phyloP scores from a whole-genome alignment of 78 protist genomes.

The Emiliania huxleyi region DNA sequence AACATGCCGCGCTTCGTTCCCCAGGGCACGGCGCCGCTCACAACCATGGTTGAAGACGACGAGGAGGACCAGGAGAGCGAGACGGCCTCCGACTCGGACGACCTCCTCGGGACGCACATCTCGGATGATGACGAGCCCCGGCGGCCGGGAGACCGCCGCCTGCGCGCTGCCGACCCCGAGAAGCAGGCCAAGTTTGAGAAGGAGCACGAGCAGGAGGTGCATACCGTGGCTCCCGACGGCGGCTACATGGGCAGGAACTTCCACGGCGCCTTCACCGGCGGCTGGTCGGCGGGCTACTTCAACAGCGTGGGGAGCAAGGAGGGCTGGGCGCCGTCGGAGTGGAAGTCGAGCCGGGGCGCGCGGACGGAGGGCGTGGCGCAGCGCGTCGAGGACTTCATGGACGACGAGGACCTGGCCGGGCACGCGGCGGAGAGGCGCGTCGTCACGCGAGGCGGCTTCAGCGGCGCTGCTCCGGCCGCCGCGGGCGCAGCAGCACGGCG shows the following conservation, averaged over 20 bases:
- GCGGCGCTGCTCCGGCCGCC: background rate
- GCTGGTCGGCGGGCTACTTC: conserved; percentile 93
- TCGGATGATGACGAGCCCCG: background rate
- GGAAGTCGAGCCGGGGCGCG: conserved; percentile 50
- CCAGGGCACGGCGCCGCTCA: no score
- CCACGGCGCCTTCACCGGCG: conserved; percentile 98
- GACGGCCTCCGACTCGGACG: background rate
- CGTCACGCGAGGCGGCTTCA: background rate
- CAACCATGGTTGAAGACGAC: no score
- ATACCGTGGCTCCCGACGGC: no score
- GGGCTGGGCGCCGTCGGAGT: conserved; percentile 81
- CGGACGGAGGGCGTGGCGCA: background rate
- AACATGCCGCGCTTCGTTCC: no score
- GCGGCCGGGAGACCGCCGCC: background rate
- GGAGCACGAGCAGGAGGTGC: conserved; percentile 33
- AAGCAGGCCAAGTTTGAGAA: background rate
- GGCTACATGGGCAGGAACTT: conserved; percentile 80
- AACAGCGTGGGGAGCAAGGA: conserved; percentile 92
- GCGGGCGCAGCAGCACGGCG: background rate
- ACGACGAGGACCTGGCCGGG: conserved; percentile 76
- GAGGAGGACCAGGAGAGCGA: background rate
- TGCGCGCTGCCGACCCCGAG: background rate
- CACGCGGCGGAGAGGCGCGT: background rate
- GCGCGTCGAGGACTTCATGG: conserved; percentile 82
- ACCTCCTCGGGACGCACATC: background rate